Base-by-base conservation (phyloP, 1,139 yeast genomes). In the Yamadazyma aaseri region DNA sequence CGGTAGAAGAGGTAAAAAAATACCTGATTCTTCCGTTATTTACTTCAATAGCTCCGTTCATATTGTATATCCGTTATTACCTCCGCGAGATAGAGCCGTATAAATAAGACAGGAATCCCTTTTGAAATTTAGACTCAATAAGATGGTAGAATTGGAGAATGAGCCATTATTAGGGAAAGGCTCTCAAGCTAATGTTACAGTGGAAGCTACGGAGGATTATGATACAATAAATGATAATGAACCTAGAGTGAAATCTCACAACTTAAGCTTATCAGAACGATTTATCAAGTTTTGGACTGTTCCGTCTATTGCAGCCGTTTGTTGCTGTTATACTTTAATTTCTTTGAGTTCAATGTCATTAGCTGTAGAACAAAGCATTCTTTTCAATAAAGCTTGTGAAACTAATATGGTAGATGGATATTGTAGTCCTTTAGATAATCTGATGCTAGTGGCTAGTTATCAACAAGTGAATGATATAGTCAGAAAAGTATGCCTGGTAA, bases 341-440 rank as follows among this genome's bases (percentile, higher is more conserved):
- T 39, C 39, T 3, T 18, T 40, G 4, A 9, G 22, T 9, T 5
- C 26, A 4, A 21, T 28, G 23, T 20, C 32, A 2, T n/a, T 16
- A 2, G 20, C 39, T 2, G 21, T 38, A 6, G 16, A 27, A 10
- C 39, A 38, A 20, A 23, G 35, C 3, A 20, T 40, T 4, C 14
- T 32, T 2, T 40, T 40, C 21, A 14, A 20, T 4, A 38, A 33
- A 27, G 44, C 44, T 2, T 40, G 44, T 26, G 40, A 33, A 17
- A 11, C 34, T 8, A 40, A 38, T 15, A 33, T 26, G 27, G 17
- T 22, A 4, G 33, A 36, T 24, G 46, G 45, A 5, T 17, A 25
- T 11, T 65, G 71, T 37, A 55, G 54, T 31, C 56, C 61, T 2
- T 43, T 46, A 1, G 54, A 48, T n/a, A 55, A 61, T 7, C 71